Evolutionary conservation across 441 rosid genomes (phyloP), one percentile per base, ranked within the genome.

Genomic region (Populus hybrid): DNA sequence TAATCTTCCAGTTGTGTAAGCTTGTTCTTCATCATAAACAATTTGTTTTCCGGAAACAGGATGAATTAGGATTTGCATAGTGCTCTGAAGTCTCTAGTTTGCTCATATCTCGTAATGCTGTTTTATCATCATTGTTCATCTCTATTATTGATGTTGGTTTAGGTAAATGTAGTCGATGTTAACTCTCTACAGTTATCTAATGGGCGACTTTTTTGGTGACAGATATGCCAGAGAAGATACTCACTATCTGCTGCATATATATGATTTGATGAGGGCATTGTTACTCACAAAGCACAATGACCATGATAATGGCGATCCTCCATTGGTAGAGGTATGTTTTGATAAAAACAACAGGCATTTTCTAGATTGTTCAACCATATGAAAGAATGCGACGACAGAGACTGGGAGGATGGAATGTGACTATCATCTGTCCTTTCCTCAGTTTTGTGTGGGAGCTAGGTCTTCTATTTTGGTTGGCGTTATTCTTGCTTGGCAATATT

Each of bases 191-290:
- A 23, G 26, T 18, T 16, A 10, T 78, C 34, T 38, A 77, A 66
- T 38, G 64, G 67, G 67, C 8, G 20, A 72, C 73, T 26, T 76
- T 80, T 75, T 67, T 71, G 30, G 70, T 84, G 81, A 75, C 89
- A 94, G 99, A 89, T 95, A 95, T 87, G 99, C 92, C 70, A 89
- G 98, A 85, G 98, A 94, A 84, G 99, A 93, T 84, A 95, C 99
- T 12, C 98, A 95, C 87, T 95, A 90, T 85, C 87, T 94, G 79
- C 81, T 95, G 87, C 86, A 90, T 81, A 90, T 94, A 30, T 91
- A 84, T 84, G 97, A 95, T 79, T 12, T 85, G 76, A 94, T 95
- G 98, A 90, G 86, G 76, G 74, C 69, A 76, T 74, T 81, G 76
- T 83, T 92, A 84, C 77, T 79, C 36, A 78, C 85, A 59, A 74